Evolutionary conservation across 805 yeast genomes (phyloP).

Genomic region (Nadsonia fulvescens): DNA sequence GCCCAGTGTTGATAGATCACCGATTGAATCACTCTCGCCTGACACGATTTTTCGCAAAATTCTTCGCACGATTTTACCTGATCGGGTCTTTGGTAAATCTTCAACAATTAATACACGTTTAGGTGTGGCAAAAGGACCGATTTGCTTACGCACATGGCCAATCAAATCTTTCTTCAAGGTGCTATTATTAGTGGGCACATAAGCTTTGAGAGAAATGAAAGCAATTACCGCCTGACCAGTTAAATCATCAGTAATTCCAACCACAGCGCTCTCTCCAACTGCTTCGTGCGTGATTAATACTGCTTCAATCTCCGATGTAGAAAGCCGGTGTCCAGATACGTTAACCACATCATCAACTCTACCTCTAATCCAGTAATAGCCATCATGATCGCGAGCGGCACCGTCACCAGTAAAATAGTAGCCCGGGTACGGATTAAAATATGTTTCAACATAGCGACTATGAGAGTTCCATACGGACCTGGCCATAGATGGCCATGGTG

Average conservation of each 20-base stretch:
- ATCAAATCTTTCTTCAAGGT: constrained; percentile 52
- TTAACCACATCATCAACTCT: constrained; percentile 97
- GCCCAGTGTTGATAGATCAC: constrained; percentile 78
- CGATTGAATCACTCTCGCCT: constrained; percentile 78
- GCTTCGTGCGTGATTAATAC: constrained; percentile 61
- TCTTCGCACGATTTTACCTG: constrained; percentile 98
- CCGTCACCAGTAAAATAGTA: constrained; percentile 96
- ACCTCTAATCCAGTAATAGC: constrained; percentile 95
- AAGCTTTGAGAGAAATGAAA: constrained; percentile 70
- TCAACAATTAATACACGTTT: constrained; percentile 65
- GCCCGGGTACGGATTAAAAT: constrained; percentile 83
- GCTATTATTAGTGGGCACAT: constrained; percentile 24
- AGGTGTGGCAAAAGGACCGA: constrained; percentile 92
- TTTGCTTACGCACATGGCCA: constrained; percentile 76
- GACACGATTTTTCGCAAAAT: constrained; percentile 82
- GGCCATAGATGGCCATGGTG: constrained; percentile 98
- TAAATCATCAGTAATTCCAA: constrained; percentile 83
- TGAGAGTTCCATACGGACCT: constrained; percentile 88
- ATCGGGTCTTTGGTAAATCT: constrained; percentile 94
- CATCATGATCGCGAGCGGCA: constrained; percentile 93
- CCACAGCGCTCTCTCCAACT: constrained; percentile 90
- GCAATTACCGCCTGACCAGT: constrained; percentile 98
- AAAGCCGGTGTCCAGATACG: constrained; percentile 91
- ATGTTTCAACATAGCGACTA: constrained; percentile 73
- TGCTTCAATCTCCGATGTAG: constrained; percentile 97